phyloP scores from a whole-genome alignment of 1,139 yeast genomes.

The Hemisphaericaspora xylofermentans region DNA sequence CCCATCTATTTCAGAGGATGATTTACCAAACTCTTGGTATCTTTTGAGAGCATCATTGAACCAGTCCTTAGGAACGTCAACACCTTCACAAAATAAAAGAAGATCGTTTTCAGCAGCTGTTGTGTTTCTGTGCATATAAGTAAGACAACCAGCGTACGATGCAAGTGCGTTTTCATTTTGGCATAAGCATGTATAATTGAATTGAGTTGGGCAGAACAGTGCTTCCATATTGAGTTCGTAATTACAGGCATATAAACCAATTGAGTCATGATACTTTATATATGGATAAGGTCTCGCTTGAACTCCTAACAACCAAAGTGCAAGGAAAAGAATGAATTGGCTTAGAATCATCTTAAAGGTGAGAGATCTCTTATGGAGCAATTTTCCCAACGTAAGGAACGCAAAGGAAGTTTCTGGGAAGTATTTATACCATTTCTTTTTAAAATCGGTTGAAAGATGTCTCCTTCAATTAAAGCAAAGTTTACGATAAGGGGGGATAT shows the following conservation, averaged over 20 bases:
- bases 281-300: constrained; percentile 12
- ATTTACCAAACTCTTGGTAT: constrained; percentile 20
- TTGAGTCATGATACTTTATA: constrained; percentile 10
- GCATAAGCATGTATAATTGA: constrained; percentile 12
- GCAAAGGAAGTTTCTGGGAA: not conserved
- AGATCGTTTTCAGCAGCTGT: not conserved
- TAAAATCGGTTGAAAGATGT: no score
- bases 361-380: not conserved
- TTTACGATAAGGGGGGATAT: no score
- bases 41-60: constrained; percentile 18
- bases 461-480: no score
- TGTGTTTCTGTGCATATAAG: constrained; percentile 2
- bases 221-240: constrained; percentile 15
- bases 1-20: constrained; percentile 19
- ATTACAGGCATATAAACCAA: constrained; percentile 20
- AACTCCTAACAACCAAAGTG: not conserved
- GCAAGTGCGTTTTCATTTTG: constrained; percentile 12
- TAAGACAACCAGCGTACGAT: constrained; percentile 16
- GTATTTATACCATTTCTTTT: no score
- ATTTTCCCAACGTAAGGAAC: not conserved
- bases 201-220: constrained; percentile 15
- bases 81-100: constrained; percentile 13
- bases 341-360: not conserved
- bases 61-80: constrained; percentile 17
- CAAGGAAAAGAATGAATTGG: not conserved